A percentile compares a stretch with the other conserved stretches of the same genome.
Conservation (phyloP, 495 filamentous ascomycete species). For the Penicillium herquei region DNA sequence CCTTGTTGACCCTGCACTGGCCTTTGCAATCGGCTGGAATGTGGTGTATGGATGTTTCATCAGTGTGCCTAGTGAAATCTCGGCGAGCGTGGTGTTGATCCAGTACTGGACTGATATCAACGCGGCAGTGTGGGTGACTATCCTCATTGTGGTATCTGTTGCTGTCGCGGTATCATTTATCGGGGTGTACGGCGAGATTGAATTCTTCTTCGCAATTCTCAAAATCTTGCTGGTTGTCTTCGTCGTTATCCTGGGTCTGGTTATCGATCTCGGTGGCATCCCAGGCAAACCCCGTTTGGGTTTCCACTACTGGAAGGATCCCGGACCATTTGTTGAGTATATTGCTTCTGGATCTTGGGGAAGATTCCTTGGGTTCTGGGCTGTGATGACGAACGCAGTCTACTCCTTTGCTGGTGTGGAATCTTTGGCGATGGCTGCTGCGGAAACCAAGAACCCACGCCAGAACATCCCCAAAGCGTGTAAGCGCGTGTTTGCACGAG, state of each 20-base stretch:
- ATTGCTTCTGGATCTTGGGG: constrained; percentile 38
- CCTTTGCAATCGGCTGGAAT: constrained; percentile 63
- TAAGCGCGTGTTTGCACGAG: constrained; percentile 42
- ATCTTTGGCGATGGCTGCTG: constrained; percentile 50
- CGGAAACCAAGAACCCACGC: constrained; percentile 44
- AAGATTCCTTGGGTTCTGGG: constrained; percentile 58
- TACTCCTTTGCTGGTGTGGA: constrained; percentile 60
- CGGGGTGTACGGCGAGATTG: constrained; percentile 44
- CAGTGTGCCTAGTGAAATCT: constrained; percentile 61
- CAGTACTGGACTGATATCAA: constrained; percentile 59
- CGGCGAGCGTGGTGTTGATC: constrained; percentile 59
- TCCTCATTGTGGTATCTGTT: constrained; percentile 55
- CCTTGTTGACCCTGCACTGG: constrained; percentile 55
- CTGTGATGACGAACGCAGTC: constrained; percentile 57
- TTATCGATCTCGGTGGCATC: constrained; percentile 42
- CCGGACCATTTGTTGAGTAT: constrained; percentile 51
- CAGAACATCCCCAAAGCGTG: constrained; percentile 46
- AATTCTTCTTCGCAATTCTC: constrained; percentile 42
- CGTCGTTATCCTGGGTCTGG: constrained; percentile 49
- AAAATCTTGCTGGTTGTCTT: constrained; percentile 52
- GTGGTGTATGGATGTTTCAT: constrained; percentile 55
- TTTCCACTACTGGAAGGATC: constrained; percentile 52
- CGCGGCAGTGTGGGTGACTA: constrained; percentile 51
- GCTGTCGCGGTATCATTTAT: constrained; percentile 53
- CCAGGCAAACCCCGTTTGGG: constrained; percentile 32